A percentile compares a stretch with the other conserved stretches of the same genome.
phyloP scores from a whole-genome alignment of 2,329 filamentous ascomycete genomes.

The Thermoascus crustaceus region DNA sequence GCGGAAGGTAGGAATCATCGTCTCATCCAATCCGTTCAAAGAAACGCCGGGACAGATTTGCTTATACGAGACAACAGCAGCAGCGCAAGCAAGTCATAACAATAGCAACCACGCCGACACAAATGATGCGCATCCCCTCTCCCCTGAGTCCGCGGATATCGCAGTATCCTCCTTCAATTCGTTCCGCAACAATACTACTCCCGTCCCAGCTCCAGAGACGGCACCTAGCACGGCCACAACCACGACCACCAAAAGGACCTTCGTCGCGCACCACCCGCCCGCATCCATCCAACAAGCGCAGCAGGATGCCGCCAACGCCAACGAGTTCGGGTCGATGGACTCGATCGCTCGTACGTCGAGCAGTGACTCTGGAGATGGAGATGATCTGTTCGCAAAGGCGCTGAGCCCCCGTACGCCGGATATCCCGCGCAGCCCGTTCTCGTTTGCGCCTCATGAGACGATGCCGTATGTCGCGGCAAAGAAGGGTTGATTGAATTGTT shows the following conservation, averaged over 20 bases:
- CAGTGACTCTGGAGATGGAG: conserved; percentile 63
- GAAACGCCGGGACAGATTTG: conserved; percentile 22
- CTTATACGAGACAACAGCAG: conserved; percentile 8
- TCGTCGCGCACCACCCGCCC: conserved; percentile 33
- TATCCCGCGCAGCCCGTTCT: conserved; percentile 76
- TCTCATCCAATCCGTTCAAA: background rate
- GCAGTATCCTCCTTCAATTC: conserved; percentile 55
- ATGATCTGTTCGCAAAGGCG: conserved; percentile 79
- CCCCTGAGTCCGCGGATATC: conserved; percentile 55
- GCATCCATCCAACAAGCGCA: conserved; percentile 30
- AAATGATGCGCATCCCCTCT: conserved; percentile 43
- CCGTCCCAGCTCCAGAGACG: too few relatives aligned
- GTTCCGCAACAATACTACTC: conserved; percentile 39
- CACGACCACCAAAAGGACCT: conserved; percentile 16
- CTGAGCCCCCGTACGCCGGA: conserved; percentile 81
- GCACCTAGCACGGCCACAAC: too few relatives aligned
- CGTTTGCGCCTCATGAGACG: conserved; percentile 42
- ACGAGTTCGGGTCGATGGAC: conserved; percentile 23
- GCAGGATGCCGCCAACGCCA: conserved; percentile 21
- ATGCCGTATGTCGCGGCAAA: conserved; percentile 13
- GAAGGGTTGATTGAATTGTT: background rate
- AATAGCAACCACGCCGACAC: background rate
- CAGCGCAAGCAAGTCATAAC: conserved; percentile 1
- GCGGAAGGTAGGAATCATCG: conserved; percentile 41
- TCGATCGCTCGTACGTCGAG: conserved; percentile 25